phyloP scores from a whole-genome alignment of 805 yeast genomes.

The Yarrowia alimentaria region DNA sequence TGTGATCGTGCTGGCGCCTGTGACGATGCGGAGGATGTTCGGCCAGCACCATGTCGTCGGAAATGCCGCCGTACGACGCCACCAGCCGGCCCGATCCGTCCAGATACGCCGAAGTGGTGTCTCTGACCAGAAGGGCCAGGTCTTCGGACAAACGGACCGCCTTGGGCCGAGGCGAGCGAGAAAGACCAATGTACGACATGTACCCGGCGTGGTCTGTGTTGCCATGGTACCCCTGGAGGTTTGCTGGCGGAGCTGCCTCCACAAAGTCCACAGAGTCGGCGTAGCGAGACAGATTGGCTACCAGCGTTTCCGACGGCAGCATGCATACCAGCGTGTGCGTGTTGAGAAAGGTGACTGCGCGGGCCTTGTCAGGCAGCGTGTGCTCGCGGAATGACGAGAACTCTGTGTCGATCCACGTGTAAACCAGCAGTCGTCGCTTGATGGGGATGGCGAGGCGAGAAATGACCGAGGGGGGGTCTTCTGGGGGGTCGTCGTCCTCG shows the following conservation, averaged over 20 bases:
- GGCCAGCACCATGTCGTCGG: constrained; percentile 13
- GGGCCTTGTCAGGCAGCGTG: constrained; percentile 37
- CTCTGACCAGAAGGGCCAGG: constrained; percentile 14
- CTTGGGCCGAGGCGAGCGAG: constrained; percentile 21
- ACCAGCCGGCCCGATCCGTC: constrained; percentile 15
- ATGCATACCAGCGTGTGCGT: constrained; percentile 33
- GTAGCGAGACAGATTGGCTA: constrained; percentile 31
- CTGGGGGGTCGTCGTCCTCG: not conserved
- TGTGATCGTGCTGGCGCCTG: constrained; percentile 2
- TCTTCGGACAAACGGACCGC: constrained; percentile 4
- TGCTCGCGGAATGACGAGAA: constrained; percentile 36
- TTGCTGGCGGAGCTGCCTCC: constrained; percentile 11
- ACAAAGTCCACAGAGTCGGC: constrained; percentile 3
- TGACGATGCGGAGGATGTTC: constrained; percentile 7
- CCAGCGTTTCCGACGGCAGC: constrained; percentile 34
- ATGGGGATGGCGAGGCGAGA: constrained; percentile 37
- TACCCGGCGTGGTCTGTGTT: constrained; percentile 1
- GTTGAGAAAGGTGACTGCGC: constrained; percentile 34
- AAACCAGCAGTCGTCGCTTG: constrained; percentile 32
- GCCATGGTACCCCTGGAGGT: constrained; percentile 15
- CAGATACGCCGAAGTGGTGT: constrained; percentile 14
- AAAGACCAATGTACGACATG: constrained; percentile 17
- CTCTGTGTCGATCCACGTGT: constrained; percentile 38
- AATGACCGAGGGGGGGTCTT: constrained; percentile 30
- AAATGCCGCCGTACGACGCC: constrained; percentile 20